Base-by-base conservation (phyloP, 2,329 filamentous ascomycete genomes). In the Ilyonectria mors-panacis region DNA sequence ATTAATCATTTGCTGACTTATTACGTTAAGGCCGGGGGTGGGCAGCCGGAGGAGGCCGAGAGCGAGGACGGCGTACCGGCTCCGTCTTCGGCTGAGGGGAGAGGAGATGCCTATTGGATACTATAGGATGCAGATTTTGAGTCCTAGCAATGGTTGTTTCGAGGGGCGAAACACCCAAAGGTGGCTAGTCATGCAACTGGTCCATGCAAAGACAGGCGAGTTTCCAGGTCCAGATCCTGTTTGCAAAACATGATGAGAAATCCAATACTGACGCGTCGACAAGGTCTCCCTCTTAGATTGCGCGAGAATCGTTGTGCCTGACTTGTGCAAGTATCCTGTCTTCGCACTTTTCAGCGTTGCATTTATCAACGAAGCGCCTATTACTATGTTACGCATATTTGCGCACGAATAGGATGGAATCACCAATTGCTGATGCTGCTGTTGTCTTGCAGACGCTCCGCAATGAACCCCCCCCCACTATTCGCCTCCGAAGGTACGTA, bases 81-180 rank as follows among this genome's bases (percentile, higher is more conserved):
- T 75, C 72, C 71, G 71, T 73, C 60, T 73, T 75, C 61, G 71
- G 73, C 71, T 48, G 62, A 66, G 51, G 48, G 23, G n/a, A 9
- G n/a, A 48, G 23, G 13, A 17, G 13, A 19, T 42, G 39, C 17
- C 26, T 51, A 19, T 33, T 21, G 48, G 26, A n/a, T 33, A 21
- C 28, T 12, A 42, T 21, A 19, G 9, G 17, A n/a, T 35, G n/a
- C 13, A 13, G n/a, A 13, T 21, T 35, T 35, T 53, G 50, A 53
- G n/a, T 15, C 30, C 10, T 35, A 7, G n/a, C 2, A 17, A 6
- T 21, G 3, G 17, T 30, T 51, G 47, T 17, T 51, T 33, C 9
- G 28, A 51, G 48, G 10, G 10, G 9, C 26, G n/a, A 30, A 51
- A 33, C 15, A 19, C 26, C 26, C n/a, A 17, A 19, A 33, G 17